Evolutionary conservation across 257 asterid genomes (phyloP), one percentile per base, ranked within the genome.

Genomic region (Jasminum sambac): DNA sequence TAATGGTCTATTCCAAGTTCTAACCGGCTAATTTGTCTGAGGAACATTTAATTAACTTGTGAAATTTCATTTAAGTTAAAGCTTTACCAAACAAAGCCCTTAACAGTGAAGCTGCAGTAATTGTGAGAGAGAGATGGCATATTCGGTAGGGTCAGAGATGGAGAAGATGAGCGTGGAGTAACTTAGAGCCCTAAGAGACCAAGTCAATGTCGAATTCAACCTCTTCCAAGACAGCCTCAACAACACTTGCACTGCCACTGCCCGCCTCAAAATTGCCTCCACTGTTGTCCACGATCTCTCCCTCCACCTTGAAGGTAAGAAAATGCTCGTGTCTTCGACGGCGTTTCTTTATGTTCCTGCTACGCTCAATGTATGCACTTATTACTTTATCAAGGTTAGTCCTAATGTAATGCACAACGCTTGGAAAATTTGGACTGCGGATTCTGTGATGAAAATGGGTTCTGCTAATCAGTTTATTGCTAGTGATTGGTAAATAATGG

Each of bases 331-430:
- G 24, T 96, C 98, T 21, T 76, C 90, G 42, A 92, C 98, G 64
- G 96, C 98, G 6, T 92, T 96, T 61, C 89, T 92, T 13, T 92
- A 90, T 71, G 98, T 90, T 21, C 88, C 92, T 9, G 98, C 96
- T 8, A 83, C 84, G 37, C 84, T 92, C 11, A 96, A 92, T 78
- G 96, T 92, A 2, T 96, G 98, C 77, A 92, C 98, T 59, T 96
- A 96, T 58, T 92, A 92, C 52, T 92, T 90, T 85, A 84, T 92
- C 38, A 92, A 92, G 98, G 98, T 92, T 19, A 16, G 84, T 59
- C 40, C 6, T 21, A 9, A 52, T 25, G 10, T 65, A n/a, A 0
- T 3, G 9, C 11, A n/a, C 26, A 48, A 21, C 21, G 61, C 61
- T 52, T 50, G 60, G 60, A 50, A n/a, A 50, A 17, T 50, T 19